A percentile compares a stretch with the other conserved stretches of the same genome.
phyloP scores from a whole-genome alignment of 2,329 filamentous ascomycete species.

The Verticillium isaacii region DNA sequence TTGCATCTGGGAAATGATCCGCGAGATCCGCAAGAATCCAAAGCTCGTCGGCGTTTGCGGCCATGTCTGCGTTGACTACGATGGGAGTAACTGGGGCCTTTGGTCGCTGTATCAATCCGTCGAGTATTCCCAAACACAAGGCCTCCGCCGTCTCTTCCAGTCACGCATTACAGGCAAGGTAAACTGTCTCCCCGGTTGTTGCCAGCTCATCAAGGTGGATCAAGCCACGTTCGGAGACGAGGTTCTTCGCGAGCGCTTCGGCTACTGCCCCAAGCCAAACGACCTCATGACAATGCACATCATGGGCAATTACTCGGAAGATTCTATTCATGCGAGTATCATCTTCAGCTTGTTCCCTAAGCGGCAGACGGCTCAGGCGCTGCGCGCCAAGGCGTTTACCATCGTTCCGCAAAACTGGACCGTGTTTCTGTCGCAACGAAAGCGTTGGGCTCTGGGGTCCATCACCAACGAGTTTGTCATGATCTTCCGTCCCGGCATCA shows the following conservation, averaged over 20 bases:
- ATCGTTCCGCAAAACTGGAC: slow-evolving; percentile 38
- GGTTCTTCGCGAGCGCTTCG: slow-evolving; percentile 40
- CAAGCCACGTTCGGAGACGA: slow-evolving; percentile 43
- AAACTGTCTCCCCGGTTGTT: slow-evolving; percentile 43
- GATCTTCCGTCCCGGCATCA: slow-evolving; percentile 36
- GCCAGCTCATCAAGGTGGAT: slow-evolving; percentile 43
- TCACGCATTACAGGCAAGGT: slow-evolving; percentile 44
- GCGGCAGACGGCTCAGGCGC: slow-evolving; percentile 39
- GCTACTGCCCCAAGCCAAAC: slow-evolving; percentile 43
- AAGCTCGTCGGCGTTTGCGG: slow-evolving; percentile 42
- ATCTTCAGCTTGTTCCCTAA: slow-evolving; percentile 40
- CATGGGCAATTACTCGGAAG: slow-evolving; percentile 43
- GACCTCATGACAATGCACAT: slow-evolving; percentile 44
- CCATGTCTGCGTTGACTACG: slow-evolving; percentile 42
- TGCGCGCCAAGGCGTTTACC: slow-evolving; percentile 41
- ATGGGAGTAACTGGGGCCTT: slow-evolving; percentile 31
- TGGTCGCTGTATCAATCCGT: slow-evolving; percentile 44
- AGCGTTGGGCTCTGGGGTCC: slow-evolving; percentile 43
- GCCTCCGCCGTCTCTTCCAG: slow-evolving; percentile 42
- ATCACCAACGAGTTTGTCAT: slow-evolving; percentile 45
- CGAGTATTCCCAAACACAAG: slow-evolving; percentile 43
- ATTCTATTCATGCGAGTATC: slow-evolving; percentile 43
- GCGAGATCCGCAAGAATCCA: slow-evolving; percentile 35
- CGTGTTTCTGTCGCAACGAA: slow-evolving; percentile 43
- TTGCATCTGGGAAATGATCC: slow-evolving; percentile 39